Evolutionary conservation across 2,329 filamentous ascomycete species (phyloP).

Genomic region (Gnomoniopsis sp.): DNA sequence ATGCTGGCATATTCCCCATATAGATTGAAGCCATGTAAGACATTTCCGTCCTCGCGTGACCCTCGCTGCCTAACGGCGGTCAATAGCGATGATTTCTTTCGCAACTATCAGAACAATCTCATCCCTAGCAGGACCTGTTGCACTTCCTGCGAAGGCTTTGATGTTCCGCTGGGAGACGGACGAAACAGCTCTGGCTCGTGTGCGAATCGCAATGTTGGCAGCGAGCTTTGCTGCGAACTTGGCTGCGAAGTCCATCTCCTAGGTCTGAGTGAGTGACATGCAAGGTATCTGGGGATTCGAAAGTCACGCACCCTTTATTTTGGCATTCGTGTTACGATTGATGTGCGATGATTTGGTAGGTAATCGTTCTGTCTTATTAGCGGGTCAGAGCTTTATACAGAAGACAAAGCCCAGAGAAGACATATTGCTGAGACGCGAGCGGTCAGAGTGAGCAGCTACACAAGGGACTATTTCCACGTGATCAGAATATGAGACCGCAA

Average conservation of each 20-base stretch:
- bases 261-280: background rate
- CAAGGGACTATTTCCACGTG: too few relatives aligned
- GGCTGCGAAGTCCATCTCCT: background rate
- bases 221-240: background rate
- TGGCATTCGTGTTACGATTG: too few relatives aligned
- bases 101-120: background rate
- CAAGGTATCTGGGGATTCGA: too few relatives aligned
- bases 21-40: background rate
- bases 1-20: background rate
- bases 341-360: too few relatives aligned
- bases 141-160: background rate
- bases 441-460: too few relatives aligned
- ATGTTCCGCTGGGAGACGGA: background rate
- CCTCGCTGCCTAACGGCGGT: background rate
- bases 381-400: too few relatives aligned
- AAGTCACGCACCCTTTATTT: too few relatives aligned
- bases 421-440: too few relatives aligned
- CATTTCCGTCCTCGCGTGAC: background rate
- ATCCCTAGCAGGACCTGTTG: background rate
- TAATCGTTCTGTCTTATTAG: too few relatives aligned
- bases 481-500: too few relatives aligned
- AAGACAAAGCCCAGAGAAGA: too few relatives aligned
- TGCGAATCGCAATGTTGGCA: background rate
- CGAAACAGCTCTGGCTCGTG: background rate
- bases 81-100: background rate